Percentiles rank a stretch among this genome's conserved stretches.
These are phyloP conservation scores for Diplosphaera chodatii DNA, from an alignment of 139 green algal genomes.

Conservation along the genomic window DNA sequence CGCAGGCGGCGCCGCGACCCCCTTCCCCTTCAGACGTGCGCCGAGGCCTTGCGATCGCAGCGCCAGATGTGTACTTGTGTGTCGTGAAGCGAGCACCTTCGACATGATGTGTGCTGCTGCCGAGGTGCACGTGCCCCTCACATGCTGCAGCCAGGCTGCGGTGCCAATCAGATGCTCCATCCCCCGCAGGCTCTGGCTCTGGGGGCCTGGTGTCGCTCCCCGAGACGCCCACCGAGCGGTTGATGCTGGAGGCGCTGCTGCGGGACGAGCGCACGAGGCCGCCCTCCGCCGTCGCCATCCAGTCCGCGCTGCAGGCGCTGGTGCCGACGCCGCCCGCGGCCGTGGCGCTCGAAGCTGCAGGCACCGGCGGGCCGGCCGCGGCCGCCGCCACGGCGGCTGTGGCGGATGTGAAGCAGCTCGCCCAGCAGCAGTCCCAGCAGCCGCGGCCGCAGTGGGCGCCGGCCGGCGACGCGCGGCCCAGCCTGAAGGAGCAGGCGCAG, in stretches of 20 bases:
- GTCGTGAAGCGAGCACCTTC: too few species aligned
- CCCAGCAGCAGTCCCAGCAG: neutral
- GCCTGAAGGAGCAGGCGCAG: conserved; percentile 1
- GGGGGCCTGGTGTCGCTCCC: neutral
- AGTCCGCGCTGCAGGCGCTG: neutral
- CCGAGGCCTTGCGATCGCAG: neutral
- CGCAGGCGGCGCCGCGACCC: neutral
- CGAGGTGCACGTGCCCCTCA: too few species aligned
- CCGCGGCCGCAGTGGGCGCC: too few species aligned
- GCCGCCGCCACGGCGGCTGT: too few species aligned
- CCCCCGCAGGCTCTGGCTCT: neutral
- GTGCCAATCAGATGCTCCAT: too few species aligned
- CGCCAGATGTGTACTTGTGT: too few species aligned
- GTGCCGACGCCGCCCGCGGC: neutral
- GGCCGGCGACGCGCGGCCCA: neutral
- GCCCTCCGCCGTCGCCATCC: neutral
- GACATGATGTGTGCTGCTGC: too few species aligned
- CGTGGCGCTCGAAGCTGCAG: neutral
- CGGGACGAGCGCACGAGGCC: neutral
- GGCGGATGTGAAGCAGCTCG: neutral
- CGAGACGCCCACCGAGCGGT: neutral
- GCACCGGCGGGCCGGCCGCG: too few species aligned
- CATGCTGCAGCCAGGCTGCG: too few species aligned
- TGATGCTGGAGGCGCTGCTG: conserved; percentile 1
- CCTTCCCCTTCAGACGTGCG: neutral